These are phyloP conservation scores for Barbarea vulgaris DNA, from an alignment of 345 rosid genomes.

Conservation along the genomic window DNA sequence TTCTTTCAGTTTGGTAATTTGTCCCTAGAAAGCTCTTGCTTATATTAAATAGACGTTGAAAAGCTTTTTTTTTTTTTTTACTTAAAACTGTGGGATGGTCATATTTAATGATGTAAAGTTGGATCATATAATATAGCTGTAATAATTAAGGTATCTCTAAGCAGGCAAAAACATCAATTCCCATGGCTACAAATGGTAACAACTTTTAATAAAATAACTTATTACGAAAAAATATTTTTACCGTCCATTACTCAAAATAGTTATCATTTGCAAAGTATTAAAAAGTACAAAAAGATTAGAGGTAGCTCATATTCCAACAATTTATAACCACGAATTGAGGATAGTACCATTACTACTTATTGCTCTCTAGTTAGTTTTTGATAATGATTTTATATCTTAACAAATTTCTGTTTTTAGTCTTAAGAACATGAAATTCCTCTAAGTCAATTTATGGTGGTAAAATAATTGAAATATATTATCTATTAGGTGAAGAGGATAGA, in stretches of 20 bases:
- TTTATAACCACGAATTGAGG: neutral
- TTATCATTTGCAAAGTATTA: neutral
- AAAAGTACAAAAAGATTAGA: neutral
- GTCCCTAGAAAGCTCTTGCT: slow-evolving; percentile 10
- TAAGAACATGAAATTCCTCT: neutral
- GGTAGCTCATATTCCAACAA: neutral
- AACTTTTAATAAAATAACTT: neutral
- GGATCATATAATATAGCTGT: neutral
- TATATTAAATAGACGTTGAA: neutral
- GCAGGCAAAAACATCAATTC: neutral
- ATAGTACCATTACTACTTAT: neutral
- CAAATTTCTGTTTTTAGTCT: neutral
- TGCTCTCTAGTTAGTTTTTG: neutral
- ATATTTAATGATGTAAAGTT: neutral
- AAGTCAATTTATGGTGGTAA: neutral
- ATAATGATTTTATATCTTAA: neutral
- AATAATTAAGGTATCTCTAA: neutral
- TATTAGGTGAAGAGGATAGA: neutral
- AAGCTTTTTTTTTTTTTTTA: neutral
- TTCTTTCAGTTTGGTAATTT: slow-evolving; percentile 36
- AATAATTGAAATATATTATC: neutral
- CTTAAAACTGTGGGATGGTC: neutral
- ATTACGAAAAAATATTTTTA: neutral
- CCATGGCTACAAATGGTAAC: neutral
- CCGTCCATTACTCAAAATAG: neutral